Evolutionary conservation across 2,329 filamentous ascomycete genomes (phyloP).

Genomic region (Zopfia rhizophila): DNA sequence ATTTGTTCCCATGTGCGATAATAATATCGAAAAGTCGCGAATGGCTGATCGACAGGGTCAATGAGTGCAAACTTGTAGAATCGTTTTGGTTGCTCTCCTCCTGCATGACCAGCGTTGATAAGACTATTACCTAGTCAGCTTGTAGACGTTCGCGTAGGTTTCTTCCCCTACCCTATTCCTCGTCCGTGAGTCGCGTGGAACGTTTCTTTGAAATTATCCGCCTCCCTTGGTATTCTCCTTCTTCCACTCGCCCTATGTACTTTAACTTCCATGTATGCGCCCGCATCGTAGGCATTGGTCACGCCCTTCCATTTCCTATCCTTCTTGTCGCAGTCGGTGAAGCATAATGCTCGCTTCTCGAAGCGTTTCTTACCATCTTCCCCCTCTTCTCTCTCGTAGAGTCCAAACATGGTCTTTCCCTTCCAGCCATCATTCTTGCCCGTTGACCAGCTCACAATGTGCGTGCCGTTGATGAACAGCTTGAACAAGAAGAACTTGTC

Average conservation of each 20-base stretch:
- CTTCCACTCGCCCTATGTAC: slow-evolving; percentile 54
- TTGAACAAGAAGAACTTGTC: slow-evolving; percentile 58
- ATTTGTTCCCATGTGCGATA: slow-evolving; percentile 47
- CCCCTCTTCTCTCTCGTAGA: slow-evolving; percentile 49
- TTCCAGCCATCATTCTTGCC: slow-evolving; percentile 54
- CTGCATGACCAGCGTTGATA: slow-evolving; percentile 49
- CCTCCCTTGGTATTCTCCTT: slow-evolving; percentile 47
- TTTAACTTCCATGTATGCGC: slow-evolving; percentile 52
- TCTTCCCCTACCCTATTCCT: slow-evolving; percentile 44
- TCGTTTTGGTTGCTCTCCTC: slow-evolving; percentile 52
- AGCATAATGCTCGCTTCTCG: slow-evolving; percentile 56
- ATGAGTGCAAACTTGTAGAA: slow-evolving; percentile 62
- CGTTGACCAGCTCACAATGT: slow-evolving; percentile 57
- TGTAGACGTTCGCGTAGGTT: not conserved
- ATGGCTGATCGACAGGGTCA: slow-evolving; percentile 60
- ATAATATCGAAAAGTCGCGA: slow-evolving; percentile 57
- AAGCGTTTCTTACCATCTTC: slow-evolving; percentile 41
- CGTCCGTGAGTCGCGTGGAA: slow-evolving; percentile 26
- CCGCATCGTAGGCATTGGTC: slow-evolving; percentile 31
- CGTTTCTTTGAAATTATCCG: slow-evolving; percentile 36
- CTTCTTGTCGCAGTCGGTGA: slow-evolving; percentile 33
- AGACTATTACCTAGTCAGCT: slow-evolving; percentile 42
- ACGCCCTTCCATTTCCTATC: slow-evolving; percentile 22
- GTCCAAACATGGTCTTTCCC: slow-evolving; percentile 58
- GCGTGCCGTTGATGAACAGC: slow-evolving; percentile 52